Evolutionary conservation across 768 basidiomycete species (phyloP).

Genomic region (Candolleomyces aberdarensis): DNA sequence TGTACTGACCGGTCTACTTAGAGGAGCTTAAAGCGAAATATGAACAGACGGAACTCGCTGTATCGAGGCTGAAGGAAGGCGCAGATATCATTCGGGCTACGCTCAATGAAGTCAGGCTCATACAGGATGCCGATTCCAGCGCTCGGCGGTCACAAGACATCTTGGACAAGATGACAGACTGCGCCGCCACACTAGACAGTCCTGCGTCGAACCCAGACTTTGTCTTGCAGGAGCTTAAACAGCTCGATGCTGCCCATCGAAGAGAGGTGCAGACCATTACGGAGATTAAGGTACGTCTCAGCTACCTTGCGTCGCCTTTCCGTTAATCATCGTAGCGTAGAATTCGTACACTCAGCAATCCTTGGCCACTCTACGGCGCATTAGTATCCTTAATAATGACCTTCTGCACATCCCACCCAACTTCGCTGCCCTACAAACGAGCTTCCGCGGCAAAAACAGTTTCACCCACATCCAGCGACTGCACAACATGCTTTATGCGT

Average conservation of each 20-base stretch:
- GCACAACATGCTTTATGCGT: constrained; percentile 88
- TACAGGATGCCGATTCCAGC: constrained; percentile 59
- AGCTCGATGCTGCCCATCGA: constrained; percentile 59
- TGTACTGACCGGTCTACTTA: constrained; percentile 19
- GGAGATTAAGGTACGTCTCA: constrained; percentile 45
- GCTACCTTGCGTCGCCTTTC: not conserved
- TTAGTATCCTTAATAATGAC: constrained; percentile 78
- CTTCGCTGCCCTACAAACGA: constrained; percentile 63
- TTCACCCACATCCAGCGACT: constrained; percentile 90
- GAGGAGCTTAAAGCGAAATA: constrained; percentile 60
- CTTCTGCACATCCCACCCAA: constrained; percentile 70
- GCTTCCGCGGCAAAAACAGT: constrained; percentile 72
- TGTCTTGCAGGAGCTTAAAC: constrained; percentile 51
- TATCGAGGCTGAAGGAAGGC: constrained; percentile 53
- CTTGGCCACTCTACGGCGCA: constrained; percentile 64
- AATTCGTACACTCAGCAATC: constrained; percentile 71
- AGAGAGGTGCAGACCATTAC: constrained; percentile 57
- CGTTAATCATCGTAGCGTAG: constrained; percentile 38
- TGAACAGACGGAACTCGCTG: constrained; percentile 48
- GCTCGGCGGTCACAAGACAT: constrained; percentile 56
- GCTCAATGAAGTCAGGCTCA: constrained; percentile 39
- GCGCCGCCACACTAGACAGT: constrained; percentile 51
- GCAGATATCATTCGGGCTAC: constrained; percentile 55
- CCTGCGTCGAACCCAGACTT: constrained; percentile 4
- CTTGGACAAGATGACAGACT: constrained; percentile 52